Evolutionary conservation across 1,139 yeast species (phyloP).

Genomic region (Yamadazyma sp.): DNA sequence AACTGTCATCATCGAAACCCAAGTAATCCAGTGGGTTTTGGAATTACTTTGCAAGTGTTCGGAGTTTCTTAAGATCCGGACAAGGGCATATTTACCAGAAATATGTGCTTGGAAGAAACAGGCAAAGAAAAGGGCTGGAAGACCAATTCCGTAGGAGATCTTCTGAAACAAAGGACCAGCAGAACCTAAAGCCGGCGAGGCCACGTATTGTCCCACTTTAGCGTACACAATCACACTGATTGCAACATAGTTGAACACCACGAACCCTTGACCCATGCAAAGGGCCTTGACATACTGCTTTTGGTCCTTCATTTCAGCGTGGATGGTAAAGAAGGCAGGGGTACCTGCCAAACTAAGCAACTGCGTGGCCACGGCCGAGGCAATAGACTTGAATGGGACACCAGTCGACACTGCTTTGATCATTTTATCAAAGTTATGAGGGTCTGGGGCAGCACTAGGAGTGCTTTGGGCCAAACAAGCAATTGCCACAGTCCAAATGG

Average conservation of each 20-base stretch:
- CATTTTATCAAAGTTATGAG: conserved; percentile 9
- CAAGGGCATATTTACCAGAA: conserved; percentile 15
- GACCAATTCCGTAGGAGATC: conserved; percentile 11
- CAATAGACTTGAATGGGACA: conserved; percentile 8
- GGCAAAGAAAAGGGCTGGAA: conserved; percentile 13
- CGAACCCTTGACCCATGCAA: conserved; percentile 13
- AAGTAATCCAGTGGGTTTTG: conserved; percentile 13
- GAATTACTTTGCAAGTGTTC: conserved; percentile 13
- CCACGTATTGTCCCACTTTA: conserved; percentile 14
- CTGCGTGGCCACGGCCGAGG: conserved; percentile 13
- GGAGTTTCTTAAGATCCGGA: conserved; percentile 13
- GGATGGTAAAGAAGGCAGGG: conserved; percentile 13
- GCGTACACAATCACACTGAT: conserved; percentile 13
- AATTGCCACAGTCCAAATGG: conserved; percentile 16
- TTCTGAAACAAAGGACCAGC: conserved; percentile 13
- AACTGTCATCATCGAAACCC: conserved; percentile 13
- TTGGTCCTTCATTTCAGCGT: conserved; percentile 15
- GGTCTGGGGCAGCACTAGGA: conserved; percentile 12
- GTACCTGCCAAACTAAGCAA: conserved; percentile 13
- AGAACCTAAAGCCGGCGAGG: conserved; percentile 15
- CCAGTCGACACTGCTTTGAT: conserved; percentile 10
- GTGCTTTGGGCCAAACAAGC: conserved; percentile 12
- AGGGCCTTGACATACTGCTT: conserved; percentile 10
- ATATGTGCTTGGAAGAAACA: conserved; percentile 16
- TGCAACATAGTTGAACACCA: conserved; percentile 11